Evolutionary conservation across 305 asterid species (phyloP).

Genomic region (Solanum chacoense): DNA sequence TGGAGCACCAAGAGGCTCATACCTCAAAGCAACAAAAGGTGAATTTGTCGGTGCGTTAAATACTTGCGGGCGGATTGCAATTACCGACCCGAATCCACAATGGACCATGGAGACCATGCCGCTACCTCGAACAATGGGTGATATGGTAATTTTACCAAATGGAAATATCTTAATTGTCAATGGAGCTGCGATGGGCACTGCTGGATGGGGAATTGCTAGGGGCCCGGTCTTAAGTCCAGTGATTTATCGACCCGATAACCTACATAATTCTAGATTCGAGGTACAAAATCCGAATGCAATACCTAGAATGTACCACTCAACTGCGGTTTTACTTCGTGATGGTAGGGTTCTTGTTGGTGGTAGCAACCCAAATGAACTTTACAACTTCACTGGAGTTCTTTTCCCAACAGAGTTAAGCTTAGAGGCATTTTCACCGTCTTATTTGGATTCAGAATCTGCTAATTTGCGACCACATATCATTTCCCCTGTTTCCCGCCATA

Average conservation of each 20-base stretch:
- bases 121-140: constrained; percentile 9
- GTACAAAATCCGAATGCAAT: not conserved
- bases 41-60: constrained; percentile 1
- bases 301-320: constrained; percentile 6
- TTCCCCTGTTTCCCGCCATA: not conserved
- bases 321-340: not conserved
- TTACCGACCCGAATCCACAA: constrained; percentile 2
- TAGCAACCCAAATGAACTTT: constrained; percentile 1
- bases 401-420: constrained; percentile 3
- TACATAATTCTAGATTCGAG: constrained; percentile 1
- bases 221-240: constrained; percentile 3
- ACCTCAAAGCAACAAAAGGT: not conserved
- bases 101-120: constrained; percentile 19
- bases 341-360: constrained; percentile 5
- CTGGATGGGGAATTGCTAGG: constrained; percentile 18
- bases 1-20: constrained; percentile 57
- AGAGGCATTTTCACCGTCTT: constrained; percentile 7
- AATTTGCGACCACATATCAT: not conserved
- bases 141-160: constrained; percentile 10
- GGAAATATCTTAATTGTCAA: constrained; percentile 9
- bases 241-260: constrained; percentile 1
- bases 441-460: not conserved
- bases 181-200: constrained; percentile 2
- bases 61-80: constrained; percentile 2
- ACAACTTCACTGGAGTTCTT: not conserved